phyloP scores from a whole-genome alignment of 345 rosid species.

The Excoecaria agallocha region DNA sequence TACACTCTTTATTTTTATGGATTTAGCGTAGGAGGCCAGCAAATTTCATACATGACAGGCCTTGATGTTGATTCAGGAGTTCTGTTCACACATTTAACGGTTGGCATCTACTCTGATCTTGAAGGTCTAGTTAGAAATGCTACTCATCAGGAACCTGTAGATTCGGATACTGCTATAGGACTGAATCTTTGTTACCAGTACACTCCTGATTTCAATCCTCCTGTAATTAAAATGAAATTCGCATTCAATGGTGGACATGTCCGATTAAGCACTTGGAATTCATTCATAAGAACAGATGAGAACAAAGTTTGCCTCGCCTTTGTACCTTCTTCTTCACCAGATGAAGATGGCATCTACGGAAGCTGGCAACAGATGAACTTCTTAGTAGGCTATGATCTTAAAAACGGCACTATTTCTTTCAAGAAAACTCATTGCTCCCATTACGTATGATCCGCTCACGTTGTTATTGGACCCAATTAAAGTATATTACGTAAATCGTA shows the following conservation, averaged over 20 bases:
- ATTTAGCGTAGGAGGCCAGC: background rate
- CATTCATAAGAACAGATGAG: background rate
- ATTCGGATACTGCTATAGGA: background rate
- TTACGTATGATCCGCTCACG: background rate
- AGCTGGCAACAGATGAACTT: slow-evolving; percentile 18
- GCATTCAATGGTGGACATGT: background rate
- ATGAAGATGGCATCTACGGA: background rate
- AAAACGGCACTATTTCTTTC: slow-evolving; percentile 7
- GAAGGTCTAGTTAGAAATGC: background rate
- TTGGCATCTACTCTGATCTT: background rate
- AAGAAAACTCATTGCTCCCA: slow-evolving; percentile 11
- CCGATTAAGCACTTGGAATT: background rate
- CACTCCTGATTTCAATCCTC: background rate
- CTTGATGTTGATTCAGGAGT: slow-evolving; percentile 9
- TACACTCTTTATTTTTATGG: background rate
- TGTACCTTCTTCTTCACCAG: background rate
- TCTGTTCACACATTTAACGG: slow-evolving; percentile 2
- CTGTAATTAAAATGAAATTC: slow-evolving; percentile 2
- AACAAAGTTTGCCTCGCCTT: slow-evolving; percentile 14
- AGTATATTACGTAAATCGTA: background rate
- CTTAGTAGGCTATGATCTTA: slow-evolving; percentile 15
- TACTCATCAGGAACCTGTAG: background rate
- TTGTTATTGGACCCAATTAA: too few relatives aligned
- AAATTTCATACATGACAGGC: too few relatives aligned
- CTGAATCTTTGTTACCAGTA: slow-evolving; percentile 5